Evolutionary conservation across 192 early-diverging fungal genomes (phyloP).

Genomic region (Rhizophagus prolifer): DNA sequence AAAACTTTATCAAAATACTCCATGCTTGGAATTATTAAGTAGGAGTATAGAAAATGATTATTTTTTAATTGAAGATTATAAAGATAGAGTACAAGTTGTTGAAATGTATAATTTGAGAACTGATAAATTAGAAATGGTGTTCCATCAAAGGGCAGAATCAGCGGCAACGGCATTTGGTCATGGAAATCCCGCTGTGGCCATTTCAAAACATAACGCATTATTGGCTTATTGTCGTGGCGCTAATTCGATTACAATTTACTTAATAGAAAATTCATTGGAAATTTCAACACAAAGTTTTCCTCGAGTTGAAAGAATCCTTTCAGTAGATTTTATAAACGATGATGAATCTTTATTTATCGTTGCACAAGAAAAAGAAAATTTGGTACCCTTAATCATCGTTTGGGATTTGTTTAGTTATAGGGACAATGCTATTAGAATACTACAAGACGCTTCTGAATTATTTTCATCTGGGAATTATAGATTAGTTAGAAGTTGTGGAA

Average conservation of each 20-base stretch:
- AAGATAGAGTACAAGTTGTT: not conserved
- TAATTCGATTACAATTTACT: not conserved
- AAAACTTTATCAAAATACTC: slow-evolving; percentile 12
- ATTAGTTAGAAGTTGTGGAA: not conserved
- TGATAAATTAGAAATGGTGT: slow-evolving; percentile 3
- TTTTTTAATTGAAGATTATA: slow-evolving; percentile 12
- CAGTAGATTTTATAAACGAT: slow-evolving; percentile 18
- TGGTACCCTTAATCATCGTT: not conserved
- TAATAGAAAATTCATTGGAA: slow-evolving; percentile 20
- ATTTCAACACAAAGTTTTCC: not conserved
- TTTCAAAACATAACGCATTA: slow-evolving; percentile 2
- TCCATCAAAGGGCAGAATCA: not conserved
- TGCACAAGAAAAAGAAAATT: not conserved
- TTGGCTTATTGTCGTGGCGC: slow-evolving; percentile 4
- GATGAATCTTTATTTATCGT: slow-evolving; percentile 16
- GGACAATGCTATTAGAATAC: not conserved
- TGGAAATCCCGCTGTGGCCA: not conserved
- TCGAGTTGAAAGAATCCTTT: not conserved
- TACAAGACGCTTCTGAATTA: not conserved
- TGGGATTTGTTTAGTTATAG: slow-evolving; percentile 19
- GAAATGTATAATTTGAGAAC: slow-evolving; percentile 16
- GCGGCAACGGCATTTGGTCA: not conserved
- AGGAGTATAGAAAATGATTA: slow-evolving; percentile 13
- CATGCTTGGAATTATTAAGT: not conserved
- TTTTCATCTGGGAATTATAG: not conserved